Percentiles rank a stretch among this genome's conserved stretches.
Evolutionary conservation across 2,329 filamentous ascomycete genomes (phyloP).

Genomic region (Fusarium ramigenum): DNA sequence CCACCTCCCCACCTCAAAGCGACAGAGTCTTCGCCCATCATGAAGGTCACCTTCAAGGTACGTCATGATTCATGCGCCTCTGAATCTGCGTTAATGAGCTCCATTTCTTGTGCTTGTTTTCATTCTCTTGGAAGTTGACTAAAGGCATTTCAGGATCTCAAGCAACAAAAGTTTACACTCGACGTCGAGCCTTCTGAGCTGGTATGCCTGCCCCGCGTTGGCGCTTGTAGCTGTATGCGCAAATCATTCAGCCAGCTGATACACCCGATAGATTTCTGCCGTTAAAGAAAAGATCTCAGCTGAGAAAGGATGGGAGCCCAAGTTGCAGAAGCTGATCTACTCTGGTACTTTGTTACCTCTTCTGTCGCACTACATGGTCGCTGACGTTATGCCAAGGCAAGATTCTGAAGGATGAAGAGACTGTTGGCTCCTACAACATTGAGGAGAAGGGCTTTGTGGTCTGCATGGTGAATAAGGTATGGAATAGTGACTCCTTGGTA

Average conservation of each 20-base stretch:
- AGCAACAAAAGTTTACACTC: slow-evolving; percentile 98
- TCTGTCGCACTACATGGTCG: slow-evolving; percentile 17
- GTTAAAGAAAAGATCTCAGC: slow-evolving; percentile 92
- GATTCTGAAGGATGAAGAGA: slow-evolving; percentile 97
- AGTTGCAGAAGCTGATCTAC: slow-evolving; percentile 96
- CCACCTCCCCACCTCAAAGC: slow-evolving; percentile 42
- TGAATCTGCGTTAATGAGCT: background rate
- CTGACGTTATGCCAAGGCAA: slow-evolving; percentile 72
- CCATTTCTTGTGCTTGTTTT: background rate
- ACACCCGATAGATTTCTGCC: slow-evolving; percentile 73
- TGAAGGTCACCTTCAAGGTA: slow-evolving; percentile 77
- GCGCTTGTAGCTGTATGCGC: slow-evolving; percentile 30
- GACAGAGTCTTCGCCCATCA: slow-evolving; percentile 58
- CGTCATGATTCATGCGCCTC: slow-evolving; percentile 38
- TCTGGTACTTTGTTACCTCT: slow-evolving; percentile 70
- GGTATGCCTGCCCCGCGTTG: slow-evolving; percentile 66
- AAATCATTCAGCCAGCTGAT: slow-evolving; percentile 20
- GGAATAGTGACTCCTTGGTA: slow-evolving; percentile 19
- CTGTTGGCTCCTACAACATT: slow-evolving; percentile 95
- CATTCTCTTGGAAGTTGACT: slow-evolving; percentile 12
- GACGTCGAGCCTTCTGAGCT: slow-evolving; percentile 93
- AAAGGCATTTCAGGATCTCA: slow-evolving; percentile 78
- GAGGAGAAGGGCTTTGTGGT: slow-evolving; percentile 99
- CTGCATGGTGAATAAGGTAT: slow-evolving; percentile 96
- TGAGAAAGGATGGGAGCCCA: slow-evolving; percentile 94